Evolutionary conservation across 2,329 filamentous ascomycete species (phyloP).

Genomic region (Aspergillus persii): DNA sequence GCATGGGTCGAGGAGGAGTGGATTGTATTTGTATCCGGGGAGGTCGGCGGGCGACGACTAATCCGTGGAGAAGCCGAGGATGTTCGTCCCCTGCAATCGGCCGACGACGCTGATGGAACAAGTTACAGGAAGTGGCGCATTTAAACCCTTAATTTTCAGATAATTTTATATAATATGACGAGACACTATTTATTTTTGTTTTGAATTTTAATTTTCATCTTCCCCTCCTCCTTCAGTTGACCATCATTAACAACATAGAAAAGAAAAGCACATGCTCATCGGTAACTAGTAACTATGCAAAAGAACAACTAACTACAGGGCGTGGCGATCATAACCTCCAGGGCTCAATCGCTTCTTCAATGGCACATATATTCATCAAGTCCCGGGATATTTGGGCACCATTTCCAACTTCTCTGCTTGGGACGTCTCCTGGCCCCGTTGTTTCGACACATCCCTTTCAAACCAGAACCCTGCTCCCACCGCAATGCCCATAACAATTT

Average conservation of each 20-base stretch:
- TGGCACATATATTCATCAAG: neutral
- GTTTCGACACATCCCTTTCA: conserved; percentile 28
- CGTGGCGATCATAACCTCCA: neutral
- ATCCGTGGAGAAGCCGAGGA: neutral
- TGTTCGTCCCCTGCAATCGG: neutral
- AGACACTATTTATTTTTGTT: no score
- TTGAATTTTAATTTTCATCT: no score
- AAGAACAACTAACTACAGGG: neutral
- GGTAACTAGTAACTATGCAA: neutral
- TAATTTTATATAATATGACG: no score
- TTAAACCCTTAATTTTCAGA: no score
- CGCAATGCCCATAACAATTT: conserved; percentile 33
- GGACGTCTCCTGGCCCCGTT: conserved; percentile 22
- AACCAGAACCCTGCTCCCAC: conserved; percentile 31
- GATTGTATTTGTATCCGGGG: neutral
- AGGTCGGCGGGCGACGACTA: neutral
- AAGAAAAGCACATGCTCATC: neutral
- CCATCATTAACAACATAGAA: neutral
- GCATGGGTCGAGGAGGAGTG: neutral
- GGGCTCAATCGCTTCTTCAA: neutral
- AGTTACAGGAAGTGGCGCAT: no score
- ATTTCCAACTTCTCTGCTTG: conserved; percentile 29
- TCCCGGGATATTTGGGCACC: conserved; percentile 22
- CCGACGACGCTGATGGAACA: neutral
- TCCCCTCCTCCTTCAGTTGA: neutral